Evolutionary conservation across 345 rosid species (phyloP), one percentile per base, ranked within the genome.

Genomic region (Gynandropsis gynandra): DNA sequence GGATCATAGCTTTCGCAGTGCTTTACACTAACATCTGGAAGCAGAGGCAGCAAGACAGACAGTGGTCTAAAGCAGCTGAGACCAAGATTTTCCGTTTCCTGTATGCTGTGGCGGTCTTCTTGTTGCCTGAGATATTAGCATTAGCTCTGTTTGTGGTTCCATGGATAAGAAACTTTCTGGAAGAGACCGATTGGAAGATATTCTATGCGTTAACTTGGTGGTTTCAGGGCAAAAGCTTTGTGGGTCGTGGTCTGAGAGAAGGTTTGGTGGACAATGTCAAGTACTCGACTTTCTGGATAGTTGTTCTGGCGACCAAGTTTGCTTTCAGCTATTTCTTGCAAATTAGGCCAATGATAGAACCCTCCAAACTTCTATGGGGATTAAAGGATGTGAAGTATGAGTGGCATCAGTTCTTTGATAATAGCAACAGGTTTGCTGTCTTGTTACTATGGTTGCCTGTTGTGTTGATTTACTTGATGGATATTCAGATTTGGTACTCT

Each of bases 401-500:
- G 61, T 87, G 96, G 98, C 81, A 73, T 55, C 77, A 79, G 69
- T 58, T 77, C 62, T 76, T 68, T 43, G 29, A 48, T 34, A 49
- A 70, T 50, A 82, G 85, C 77, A 84, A 73, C 42, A 80, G 85
- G 67, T 64, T 90, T 67, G 80, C 95, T 20, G 96, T 84, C 13
- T 76, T 72, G 41, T 70, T 84, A 54, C 50, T 90, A 66, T 90
- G 98, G 95, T 61, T 77, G 58, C 96, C 96, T 24, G 95, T 90
- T 42, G 75, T 82, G 50, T 71, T 78, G 61, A 77, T 87, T 54
- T 90, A 90, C 65, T 54, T 80, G 63, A 80, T 90, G 96, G 98
- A 90, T 76, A 68, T 90, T 66, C 96, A 87, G 80, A 88, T 90
- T 59, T 90, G 95, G 95, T 90, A 87, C 37, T 70, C 96, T 0